Evolutionary conservation across 2,329 filamentous ascomycete species (phyloP).

Genomic region (Alternaria solani): DNA sequence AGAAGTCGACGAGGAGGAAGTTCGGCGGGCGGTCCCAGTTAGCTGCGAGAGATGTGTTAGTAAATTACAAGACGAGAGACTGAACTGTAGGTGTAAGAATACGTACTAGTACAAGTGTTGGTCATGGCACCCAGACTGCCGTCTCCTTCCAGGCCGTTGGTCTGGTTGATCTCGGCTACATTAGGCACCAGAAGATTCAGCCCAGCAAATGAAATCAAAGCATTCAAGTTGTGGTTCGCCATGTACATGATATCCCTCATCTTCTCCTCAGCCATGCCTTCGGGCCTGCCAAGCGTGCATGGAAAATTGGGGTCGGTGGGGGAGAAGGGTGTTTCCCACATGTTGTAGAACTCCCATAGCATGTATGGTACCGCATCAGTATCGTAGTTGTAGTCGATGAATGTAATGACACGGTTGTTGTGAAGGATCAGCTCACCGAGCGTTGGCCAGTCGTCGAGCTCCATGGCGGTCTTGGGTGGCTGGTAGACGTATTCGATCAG

Average conservation of each 20-base stretch:
- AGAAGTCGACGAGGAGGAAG: constrained; percentile 54
- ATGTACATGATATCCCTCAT: constrained; percentile 74
- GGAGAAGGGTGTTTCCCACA: constrained; percentile 93
- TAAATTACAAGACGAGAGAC: background rate
- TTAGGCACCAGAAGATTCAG: constrained; percentile 48
- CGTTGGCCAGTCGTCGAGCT: constrained; percentile 82
- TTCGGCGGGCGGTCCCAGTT: constrained; percentile 51
- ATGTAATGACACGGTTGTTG: constrained; percentile 50
- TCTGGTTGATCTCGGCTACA: constrained; percentile 43
- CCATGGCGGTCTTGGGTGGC: constrained; percentile 78
- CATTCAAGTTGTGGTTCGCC: constrained; percentile 92
- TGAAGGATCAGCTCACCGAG: constrained; percentile 66
- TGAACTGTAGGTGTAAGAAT: background rate
- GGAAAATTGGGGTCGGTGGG: constrained; percentile 75
- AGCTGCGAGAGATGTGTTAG: constrained; percentile 22
- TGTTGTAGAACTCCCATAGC: constrained; percentile 85
- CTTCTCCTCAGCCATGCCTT: constrained; percentile 64
- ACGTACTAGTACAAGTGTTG: constrained; percentile 47
- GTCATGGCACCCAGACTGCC: constrained; percentile 47
- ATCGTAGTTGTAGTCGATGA: constrained; percentile 66
- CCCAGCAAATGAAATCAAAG: constrained; percentile 61
- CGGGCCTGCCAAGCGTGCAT: constrained; percentile 80
- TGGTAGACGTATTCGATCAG: constrained; percentile 78
- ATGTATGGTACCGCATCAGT: constrained; percentile 82
- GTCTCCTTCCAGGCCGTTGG: constrained; percentile 45